These are phyloP conservation scores for Phaseolus lunatus DNA, from an alignment of 306 rosid species.

Conservation along the genomic window DNA sequence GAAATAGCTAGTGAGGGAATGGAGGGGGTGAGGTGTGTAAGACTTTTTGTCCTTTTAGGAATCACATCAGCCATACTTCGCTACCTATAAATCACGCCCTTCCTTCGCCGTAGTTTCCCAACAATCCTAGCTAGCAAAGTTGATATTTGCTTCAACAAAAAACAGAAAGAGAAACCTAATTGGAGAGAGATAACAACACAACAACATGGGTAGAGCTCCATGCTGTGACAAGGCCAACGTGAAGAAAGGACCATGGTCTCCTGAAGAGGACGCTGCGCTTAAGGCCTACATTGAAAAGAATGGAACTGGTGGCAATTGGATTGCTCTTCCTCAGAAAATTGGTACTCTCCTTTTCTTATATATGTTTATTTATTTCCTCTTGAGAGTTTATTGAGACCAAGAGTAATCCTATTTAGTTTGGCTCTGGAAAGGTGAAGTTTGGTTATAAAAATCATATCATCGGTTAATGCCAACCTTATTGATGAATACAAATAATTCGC, in stretches of 20 bases:
- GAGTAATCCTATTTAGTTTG: constrained; percentile 9
- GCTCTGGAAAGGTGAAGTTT: constrained; percentile 23
- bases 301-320: constrained; percentile 99
- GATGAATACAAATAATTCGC: constrained; percentile 34
- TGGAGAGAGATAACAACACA: not conserved
- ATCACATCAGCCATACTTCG: constrained; percentile 69
- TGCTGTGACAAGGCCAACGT: constrained; percentile 97
- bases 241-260: constrained; percentile 99
- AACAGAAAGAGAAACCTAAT: not conserved
- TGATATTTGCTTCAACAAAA: constrained; percentile 32
- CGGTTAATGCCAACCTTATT: constrained; percentile 31
- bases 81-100: constrained; percentile 73
- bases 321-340: constrained; percentile 98
- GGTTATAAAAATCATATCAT: constrained; percentile 37
- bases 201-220: constrained; percentile 94
- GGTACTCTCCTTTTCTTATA: constrained; percentile 52
- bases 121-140: constrained; percentile 50
- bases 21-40: constrained; percentile 54
- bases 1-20: constrained; percentile 47
- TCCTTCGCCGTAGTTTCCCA: constrained; percentile 59
- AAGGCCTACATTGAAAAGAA: constrained; percentile 80
- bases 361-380: not conserved
- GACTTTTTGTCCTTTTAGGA: constrained; percentile 69
- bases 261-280: constrained; percentile 90
- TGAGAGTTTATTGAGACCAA: not conserved